These are phyloP conservation scores for Casuarina equisetifolia DNA, from an alignment of 306 rosid species.

Conservation along the genomic window DNA sequence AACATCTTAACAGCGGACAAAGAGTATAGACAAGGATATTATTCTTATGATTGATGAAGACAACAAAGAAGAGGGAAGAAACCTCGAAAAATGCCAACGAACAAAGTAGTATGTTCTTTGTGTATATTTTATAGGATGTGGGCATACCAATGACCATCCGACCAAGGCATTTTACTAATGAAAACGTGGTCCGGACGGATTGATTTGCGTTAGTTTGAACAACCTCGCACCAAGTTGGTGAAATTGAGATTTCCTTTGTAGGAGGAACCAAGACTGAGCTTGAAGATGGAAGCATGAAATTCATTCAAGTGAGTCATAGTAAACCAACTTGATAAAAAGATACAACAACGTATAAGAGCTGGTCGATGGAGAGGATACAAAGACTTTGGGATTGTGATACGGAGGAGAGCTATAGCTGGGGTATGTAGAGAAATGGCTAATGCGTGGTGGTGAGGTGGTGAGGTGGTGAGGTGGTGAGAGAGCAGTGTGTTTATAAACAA, in stretches of 20 bases:
- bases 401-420: conserved; percentile 1
- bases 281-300: conserved; percentile 5
- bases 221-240: background rate
- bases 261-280: conserved; percentile 32
- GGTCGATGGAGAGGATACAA: conserved; percentile 9
- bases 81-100: conserved; percentile 5
- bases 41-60: conserved; percentile 34
- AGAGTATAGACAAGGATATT: conserved; percentile 32
- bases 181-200: background rate
- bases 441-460: conserved; percentile 7
- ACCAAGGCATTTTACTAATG: conserved; percentile 5
- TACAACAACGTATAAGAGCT: too few relatives aligned
- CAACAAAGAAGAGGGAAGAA: background rate
- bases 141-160: conserved; percentile 19
- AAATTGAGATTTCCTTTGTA: conserved; percentile 18
- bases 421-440: conserved; percentile 22
- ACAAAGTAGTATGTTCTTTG: conserved; percentile 1
- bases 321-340: conserved; percentile 24
- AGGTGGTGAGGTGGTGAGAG: conserved; percentile 4
- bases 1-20: conserved; percentile 22
- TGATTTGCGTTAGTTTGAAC: conserved; percentile 21
- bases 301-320: conserved; percentile 18
- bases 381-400: conserved; percentile 13
- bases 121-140: background rate
- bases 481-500: conserved; percentile 34